phyloP scores from a whole-genome alignment of 1,139 yeast genomes.

The Saccharomyces hybrid region DNA sequence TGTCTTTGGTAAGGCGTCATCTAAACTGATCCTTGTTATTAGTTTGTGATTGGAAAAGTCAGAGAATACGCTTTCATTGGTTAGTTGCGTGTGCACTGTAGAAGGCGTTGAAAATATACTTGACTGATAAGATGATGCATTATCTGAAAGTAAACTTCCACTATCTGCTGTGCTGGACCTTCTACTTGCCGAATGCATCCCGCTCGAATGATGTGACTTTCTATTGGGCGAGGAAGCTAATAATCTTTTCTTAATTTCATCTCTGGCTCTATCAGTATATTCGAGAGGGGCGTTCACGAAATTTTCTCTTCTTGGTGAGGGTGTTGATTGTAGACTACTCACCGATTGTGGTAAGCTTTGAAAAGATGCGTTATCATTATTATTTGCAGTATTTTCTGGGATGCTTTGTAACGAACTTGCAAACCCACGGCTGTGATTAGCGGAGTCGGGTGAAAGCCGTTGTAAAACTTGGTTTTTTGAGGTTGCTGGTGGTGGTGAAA shows the following conservation, averaged over 20 bases:
- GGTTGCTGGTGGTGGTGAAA: conserved; percentile 30
- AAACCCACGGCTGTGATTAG: neutral
- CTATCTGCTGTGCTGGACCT: conserved; percentile 9
- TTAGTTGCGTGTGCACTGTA: conserved; percentile 15
- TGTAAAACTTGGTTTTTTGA: conserved; percentile 15
- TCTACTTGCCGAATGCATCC: conserved; percentile 1
- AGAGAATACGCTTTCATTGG: conserved; percentile 2
- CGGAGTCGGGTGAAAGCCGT: neutral
- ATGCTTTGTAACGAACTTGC: neutral
- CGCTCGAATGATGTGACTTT: neutral
- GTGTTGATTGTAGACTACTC: neutral
- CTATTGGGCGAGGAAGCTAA: conserved; percentile 9
- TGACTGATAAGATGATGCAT: conserved; percentile 22
- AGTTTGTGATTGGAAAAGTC: conserved; percentile 9
- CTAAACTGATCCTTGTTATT: conserved; percentile 24
- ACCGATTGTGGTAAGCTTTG: neutral
- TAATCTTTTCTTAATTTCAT: conserved; percentile 33
- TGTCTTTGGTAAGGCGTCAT: conserved; percentile 42
- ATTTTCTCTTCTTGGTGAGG: conserved; percentile 4
- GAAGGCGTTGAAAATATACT: conserved; percentile 26
- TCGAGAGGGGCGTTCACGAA: conserved; percentile 35
- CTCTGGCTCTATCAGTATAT: conserved; percentile 36
- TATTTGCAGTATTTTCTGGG: neutral
- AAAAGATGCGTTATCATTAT: neutral
- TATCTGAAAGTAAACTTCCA: conserved; percentile 17